phyloP scores from a whole-genome alignment of 257 asterid genomes.

The Galeopsis tetrahit region DNA sequence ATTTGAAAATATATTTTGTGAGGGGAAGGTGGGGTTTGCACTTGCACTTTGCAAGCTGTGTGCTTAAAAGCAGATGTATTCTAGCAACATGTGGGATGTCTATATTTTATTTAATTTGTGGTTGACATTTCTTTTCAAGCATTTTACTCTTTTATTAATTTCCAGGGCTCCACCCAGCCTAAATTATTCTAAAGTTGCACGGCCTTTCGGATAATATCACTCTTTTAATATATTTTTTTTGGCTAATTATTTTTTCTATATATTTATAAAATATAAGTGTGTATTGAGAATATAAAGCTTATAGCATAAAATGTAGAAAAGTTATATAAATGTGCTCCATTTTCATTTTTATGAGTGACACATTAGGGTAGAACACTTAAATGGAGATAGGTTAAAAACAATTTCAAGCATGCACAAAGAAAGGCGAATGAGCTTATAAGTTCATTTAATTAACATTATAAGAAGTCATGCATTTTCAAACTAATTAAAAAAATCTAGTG shows the following conservation, averaged over 20 bases:
- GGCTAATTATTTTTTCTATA: neutral
- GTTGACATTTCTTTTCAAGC: conserved; percentile 30
- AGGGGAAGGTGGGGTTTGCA: conserved; percentile 12
- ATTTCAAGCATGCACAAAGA: neutral
- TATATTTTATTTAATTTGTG: conserved; percentile 36
- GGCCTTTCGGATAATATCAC: conserved; percentile 24
- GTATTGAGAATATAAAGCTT: too few relatives aligned
- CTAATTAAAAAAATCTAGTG: neutral
- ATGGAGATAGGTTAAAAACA: neutral
- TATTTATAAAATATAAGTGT: neutral
- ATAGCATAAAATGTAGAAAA: too few relatives aligned
- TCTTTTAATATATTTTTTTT: neutral
- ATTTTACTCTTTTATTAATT: neutral
- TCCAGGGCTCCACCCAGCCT: conserved; percentile 31
- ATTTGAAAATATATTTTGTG: conserved; percentile 15
- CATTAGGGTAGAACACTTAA: neutral
- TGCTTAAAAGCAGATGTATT: conserved; percentile 23
- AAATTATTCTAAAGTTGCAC: conserved; percentile 30
- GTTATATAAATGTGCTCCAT: too few relatives aligned
- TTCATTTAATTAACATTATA: neutral
- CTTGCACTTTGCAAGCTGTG: conserved; percentile 15
- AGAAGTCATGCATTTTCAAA: neutral
- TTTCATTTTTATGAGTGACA: too few relatives aligned
- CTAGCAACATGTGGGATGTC: conserved; percentile 35
- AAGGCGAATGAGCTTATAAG: neutral